Conservation (phyloP, 192 early-diverging fungal genomes). For the Coemansia aciculifera region DNA sequence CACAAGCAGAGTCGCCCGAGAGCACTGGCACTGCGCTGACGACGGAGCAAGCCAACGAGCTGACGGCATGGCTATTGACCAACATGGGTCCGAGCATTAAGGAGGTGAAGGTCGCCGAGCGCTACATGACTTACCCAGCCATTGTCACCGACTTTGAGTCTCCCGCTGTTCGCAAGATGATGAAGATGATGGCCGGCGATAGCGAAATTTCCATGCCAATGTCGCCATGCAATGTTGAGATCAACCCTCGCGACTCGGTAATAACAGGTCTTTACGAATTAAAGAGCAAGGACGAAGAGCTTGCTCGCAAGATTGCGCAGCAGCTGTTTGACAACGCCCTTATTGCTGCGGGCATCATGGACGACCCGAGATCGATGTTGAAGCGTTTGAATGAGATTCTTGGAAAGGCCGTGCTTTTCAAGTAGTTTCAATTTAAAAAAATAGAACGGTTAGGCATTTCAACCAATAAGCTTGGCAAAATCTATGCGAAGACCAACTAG, state of each 20-base stretch:
- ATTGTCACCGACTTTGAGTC: conserved; percentile 75
- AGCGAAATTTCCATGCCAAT: conserved; percentile 54
- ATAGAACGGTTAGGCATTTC: no score
- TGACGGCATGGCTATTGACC: conserved; percentile 63
- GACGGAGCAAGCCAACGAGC: conserved; percentile 58
- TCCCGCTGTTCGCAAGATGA: conserved; percentile 66
- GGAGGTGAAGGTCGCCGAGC: conserved; percentile 70
- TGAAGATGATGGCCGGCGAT: conserved; percentile 56
- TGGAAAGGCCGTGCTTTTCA: conserved; percentile 1
- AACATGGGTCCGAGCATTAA: conserved; percentile 66
- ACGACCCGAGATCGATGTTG: conserved; percentile 76
- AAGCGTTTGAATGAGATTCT: conserved; percentile 67
- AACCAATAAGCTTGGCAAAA: no score
- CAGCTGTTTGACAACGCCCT: conserved; percentile 77
- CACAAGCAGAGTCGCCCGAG: conserved; percentile 48
- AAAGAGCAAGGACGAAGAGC: conserved; percentile 58
- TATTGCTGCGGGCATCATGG: conserved; percentile 74
- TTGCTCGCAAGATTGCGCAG: conserved; percentile 68
- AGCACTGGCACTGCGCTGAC: conserved; percentile 47
- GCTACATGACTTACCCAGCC: conserved; percentile 70
- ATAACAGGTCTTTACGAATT: conserved; percentile 66
- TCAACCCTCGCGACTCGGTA: conserved; percentile 70
- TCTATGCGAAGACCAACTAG: no score
- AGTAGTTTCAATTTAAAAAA: no score
- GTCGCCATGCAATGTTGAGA: conserved; percentile 70